Conservation (phyloP, 2,329 filamentous ascomycete species). For the Sordariomycetes sp. region DNA sequence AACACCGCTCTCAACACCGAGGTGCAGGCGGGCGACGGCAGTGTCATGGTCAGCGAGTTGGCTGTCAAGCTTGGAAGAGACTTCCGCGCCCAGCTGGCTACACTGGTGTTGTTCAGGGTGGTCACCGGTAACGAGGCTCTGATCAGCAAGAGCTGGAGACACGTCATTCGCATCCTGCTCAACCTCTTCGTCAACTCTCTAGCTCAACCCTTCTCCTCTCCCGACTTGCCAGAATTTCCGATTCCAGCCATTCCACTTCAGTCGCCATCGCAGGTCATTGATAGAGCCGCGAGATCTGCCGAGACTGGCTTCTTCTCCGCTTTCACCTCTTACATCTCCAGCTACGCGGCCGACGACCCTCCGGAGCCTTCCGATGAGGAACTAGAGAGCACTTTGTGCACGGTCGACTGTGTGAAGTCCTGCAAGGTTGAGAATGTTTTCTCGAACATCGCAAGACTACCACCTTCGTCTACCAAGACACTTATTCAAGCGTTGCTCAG, state of each 20-base stretch:
- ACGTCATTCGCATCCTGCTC: constrained; percentile 82
- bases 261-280: constrained; percentile 84
- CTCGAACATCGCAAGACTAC: constrained; percentile 59
- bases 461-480: constrained; percentile 17
- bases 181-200: constrained; percentile 96
- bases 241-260: constrained; percentile 81
- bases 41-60: constrained; percentile 96
- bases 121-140: constrained; percentile 75
- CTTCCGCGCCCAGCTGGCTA: constrained; percentile 87
- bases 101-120: constrained; percentile 89
- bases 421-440: constrained; percentile 80
- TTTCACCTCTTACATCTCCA: constrained; percentile 95
- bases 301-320: constrained; percentile 88
- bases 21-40: constrained; percentile 83
- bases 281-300: constrained; percentile 66
- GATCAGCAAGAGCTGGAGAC: constrained; percentile 68
- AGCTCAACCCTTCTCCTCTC: constrained; percentile 68
- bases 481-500: constrained; percentile 63
- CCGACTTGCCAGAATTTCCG: constrained; percentile 54
- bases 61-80: constrained; percentile 93
- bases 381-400: constrained; percentile 87
- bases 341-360: constrained; percentile 94
- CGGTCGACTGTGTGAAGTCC: constrained; percentile 86
- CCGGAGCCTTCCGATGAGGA: constrained; percentile 97
- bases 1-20: constrained; percentile 91